These are phyloP conservation scores for Syzygium syzygioides DNA, from an alignment of 441 rosid species.

Conservation along the genomic window DNA sequence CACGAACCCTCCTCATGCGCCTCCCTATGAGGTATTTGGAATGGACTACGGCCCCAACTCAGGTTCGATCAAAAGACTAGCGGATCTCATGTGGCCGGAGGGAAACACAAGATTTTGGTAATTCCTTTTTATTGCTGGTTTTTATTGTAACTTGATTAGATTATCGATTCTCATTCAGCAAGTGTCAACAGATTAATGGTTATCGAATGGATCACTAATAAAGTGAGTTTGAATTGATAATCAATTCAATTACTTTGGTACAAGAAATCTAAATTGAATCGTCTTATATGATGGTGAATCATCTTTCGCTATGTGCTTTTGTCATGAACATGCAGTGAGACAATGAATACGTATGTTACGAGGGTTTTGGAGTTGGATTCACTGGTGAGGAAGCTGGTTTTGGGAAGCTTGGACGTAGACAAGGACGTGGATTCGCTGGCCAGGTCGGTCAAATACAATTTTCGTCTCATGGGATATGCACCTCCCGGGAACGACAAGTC, in stretches of 20 bases:
- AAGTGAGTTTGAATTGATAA: too few relatives aligned
- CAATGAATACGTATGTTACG: background rate
- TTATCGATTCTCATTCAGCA: too few relatives aligned
- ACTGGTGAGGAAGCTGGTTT: background rate
- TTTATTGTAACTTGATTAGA: too few relatives aligned
- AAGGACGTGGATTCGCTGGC: background rate
- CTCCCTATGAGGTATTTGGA: background rate
- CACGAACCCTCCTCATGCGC: too few relatives aligned
- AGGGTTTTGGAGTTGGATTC: background rate
- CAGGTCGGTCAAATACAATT: background rate
- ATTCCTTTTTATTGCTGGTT: too few relatives aligned
- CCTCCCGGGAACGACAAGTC: background rate
- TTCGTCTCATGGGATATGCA: background rate
- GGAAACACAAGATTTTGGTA: too few relatives aligned
- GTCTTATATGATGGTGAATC: too few relatives aligned
- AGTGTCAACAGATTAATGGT: too few relatives aligned
- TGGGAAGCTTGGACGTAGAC: background rate
- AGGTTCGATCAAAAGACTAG: background rate
- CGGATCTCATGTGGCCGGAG: background rate
- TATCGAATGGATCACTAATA: too few relatives aligned
- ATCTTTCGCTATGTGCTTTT: too few relatives aligned
- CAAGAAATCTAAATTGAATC: too few relatives aligned
- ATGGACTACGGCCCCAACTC: background rate
- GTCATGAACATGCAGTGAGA: background rate
- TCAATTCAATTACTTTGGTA: too few relatives aligned